phyloP scores from a whole-genome alignment of 2,329 filamentous ascomycete species.

The Sordariomycetes sp. region DNA sequence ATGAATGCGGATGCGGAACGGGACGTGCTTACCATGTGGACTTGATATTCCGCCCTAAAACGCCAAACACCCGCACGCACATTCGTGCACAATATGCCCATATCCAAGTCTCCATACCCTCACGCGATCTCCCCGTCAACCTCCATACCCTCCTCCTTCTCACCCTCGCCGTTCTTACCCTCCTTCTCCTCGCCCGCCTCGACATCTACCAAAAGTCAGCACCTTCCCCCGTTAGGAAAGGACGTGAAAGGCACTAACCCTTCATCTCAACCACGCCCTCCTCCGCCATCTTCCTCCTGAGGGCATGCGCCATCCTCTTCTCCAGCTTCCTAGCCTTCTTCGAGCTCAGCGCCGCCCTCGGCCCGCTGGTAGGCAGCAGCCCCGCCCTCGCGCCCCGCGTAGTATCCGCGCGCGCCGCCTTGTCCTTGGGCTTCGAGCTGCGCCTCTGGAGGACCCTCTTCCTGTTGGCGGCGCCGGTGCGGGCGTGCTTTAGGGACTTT shows the following conservation, averaged over 20 bases:
- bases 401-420: constrained; percentile 26
- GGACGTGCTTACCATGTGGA: background rate
- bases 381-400: constrained; percentile 37
- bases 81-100: too few species aligned
- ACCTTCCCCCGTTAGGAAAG: background rate
- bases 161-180: constrained; percentile 11
- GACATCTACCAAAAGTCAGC: constrained; percentile 11
- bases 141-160: constrained; percentile 12
- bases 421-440: constrained; percentile 20
- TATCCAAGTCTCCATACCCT: background rate
- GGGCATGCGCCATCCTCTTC: constrained; percentile 35
- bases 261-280: constrained; percentile 36
- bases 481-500: constrained; percentile 37
- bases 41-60: background rate
- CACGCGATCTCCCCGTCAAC: constrained; percentile 15
- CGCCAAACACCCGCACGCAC: background rate
- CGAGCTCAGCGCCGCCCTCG: constrained; percentile 31
- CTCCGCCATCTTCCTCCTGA: constrained; percentile 36
- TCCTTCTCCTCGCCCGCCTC: background rate
- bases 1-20: background rate
- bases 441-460: constrained; percentile 29
- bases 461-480: constrained; percentile 28
- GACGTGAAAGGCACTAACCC: constrained; percentile 17
- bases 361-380: constrained; percentile 41
- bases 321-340: constrained; percentile 45